Conservation (phyloP, 2,329 filamentous ascomycete species). For the Ophiocordyceps camponoti-rufipedis region DNA sequence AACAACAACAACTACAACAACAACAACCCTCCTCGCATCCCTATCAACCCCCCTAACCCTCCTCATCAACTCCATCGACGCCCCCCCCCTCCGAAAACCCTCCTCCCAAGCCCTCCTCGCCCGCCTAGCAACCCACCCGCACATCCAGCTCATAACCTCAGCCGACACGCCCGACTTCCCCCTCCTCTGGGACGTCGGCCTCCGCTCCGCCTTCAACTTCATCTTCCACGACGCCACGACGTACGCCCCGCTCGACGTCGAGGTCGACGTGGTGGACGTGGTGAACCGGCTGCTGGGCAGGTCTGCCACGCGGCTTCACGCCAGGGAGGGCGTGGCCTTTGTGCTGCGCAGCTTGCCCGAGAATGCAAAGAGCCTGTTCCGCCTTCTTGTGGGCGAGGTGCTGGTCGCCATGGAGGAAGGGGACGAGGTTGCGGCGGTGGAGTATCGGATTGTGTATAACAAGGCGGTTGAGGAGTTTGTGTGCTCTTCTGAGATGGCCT, state of each 20-base stretch:
- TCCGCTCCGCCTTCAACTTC: constrained; percentile 71
- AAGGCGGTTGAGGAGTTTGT: constrained; percentile 96
- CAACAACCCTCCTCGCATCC: constrained; percentile 38
- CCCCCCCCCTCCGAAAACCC: constrained; percentile 52
- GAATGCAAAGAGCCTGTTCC: constrained; percentile 77
- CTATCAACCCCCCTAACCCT: constrained; percentile 21
- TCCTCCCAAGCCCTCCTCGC: constrained; percentile 55
- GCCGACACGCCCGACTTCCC: constrained; percentile 78
- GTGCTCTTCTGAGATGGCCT: constrained; percentile 89
- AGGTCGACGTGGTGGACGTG: constrained; percentile 74
- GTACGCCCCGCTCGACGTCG: constrained; percentile 53
- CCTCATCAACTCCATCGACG: constrained; percentile 80
- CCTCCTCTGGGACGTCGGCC: constrained; percentile 72
- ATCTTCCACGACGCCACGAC: constrained; percentile 91
- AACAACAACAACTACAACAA: constrained; percentile 49
- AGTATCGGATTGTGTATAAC: constrained; percentile 83
- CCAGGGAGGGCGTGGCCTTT: constrained; percentile 80
- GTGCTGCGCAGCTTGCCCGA: constrained; percentile 81
- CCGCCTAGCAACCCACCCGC: constrained; percentile 54
- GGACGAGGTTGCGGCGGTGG: constrained; percentile 46
- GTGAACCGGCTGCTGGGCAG: constrained; percentile 76
- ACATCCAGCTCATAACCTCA: constrained; percentile 58
- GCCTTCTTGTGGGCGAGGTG: constrained; percentile 69
- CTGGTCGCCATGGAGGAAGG: constrained; percentile 48
- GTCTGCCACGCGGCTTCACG: constrained; percentile 61